Evolutionary conservation across 768 basidiomycete genomes (phyloP).

Genomic region (Leccinum imitatum): DNA sequence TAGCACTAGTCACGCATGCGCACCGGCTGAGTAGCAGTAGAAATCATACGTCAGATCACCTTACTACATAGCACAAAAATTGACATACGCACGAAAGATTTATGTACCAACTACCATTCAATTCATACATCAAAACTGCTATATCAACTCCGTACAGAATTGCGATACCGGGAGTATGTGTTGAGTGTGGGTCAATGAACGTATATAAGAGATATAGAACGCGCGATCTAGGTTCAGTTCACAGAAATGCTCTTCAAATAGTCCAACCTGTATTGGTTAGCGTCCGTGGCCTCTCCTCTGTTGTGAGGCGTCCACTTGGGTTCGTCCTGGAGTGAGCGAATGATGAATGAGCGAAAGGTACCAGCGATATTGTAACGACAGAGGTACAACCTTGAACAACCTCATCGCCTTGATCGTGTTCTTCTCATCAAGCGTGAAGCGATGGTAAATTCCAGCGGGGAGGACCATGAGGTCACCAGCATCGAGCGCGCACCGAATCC

Average conservation of each 20-base stretch:
- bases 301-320: conserved; percentile 88
- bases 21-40: no score
- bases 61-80: no score
- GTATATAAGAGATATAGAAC: not conserved
- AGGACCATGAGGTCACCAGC: conserved; percentile 85
- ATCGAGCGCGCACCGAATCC: conserved; percentile 78
- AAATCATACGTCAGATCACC: no score
- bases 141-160: not conserved
- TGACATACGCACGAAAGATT: no score
- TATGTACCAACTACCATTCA: no score
- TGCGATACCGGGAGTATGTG: not conserved
- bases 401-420: conserved; percentile 77
- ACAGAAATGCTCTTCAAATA: conserved; percentile 57
- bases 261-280: conserved; percentile 56
- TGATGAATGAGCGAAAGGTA: not conserved
- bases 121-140: not conserved
- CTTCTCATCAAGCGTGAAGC: conserved; percentile 85
- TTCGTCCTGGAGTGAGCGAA: conserved; percentile 60
- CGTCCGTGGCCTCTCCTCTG: conserved; percentile 59
- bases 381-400: conserved; percentile 69
- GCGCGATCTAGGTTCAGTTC: conserved; percentile 13
- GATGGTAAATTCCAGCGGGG: conserved; percentile 91
- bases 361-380: not conserved
- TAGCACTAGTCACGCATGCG: no score
- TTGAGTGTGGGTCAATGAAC: not conserved